Evolutionary conservation across 2,329 filamentous ascomycete genomes (phyloP).

Genomic region (Botrytis porri): DNA sequence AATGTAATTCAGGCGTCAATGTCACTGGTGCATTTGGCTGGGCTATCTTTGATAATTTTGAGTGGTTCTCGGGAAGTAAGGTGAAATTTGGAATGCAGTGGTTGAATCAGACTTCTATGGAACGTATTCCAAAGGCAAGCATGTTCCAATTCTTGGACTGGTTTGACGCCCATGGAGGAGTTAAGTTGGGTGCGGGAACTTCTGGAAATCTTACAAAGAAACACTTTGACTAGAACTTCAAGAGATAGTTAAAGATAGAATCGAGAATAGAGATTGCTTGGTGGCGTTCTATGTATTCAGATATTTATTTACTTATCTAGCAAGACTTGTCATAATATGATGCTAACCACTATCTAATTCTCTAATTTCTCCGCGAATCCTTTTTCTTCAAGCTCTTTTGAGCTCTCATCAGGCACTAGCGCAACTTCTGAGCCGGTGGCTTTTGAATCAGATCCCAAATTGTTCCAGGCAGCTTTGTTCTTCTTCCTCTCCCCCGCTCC

Average conservation of each 20-base stretch:
- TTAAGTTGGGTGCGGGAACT: constrained; percentile 4
- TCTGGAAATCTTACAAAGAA: constrained; percentile 12
- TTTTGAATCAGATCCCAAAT: constrained; percentile 42
- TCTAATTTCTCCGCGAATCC: constrained; percentile 50
- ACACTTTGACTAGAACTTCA: not conserved
- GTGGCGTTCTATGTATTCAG: not conserved
- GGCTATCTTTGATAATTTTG: constrained; percentile 67
- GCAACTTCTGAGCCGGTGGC: constrained; percentile 4
- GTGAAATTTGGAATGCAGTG: constrained; percentile 34
- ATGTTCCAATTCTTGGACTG: constrained; percentile 35
- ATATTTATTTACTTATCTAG: not conserved
- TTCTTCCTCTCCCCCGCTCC: constrained; percentile 60
- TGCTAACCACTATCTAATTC: not conserved
- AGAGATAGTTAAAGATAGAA: not conserved
- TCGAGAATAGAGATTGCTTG: not conserved
- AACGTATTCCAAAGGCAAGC: constrained; percentile 34
- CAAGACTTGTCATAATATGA: not conserved
- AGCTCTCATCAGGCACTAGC: constrained; percentile 51
- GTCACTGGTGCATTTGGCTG: constrained; percentile 82
- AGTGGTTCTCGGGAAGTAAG: constrained; percentile 43
- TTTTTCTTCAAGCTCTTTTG: constrained; percentile 51
- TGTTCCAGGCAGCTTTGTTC: constrained; percentile 63
- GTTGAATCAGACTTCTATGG: constrained; percentile 40
- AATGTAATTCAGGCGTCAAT: constrained; percentile 53
- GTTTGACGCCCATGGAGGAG: constrained; percentile 31